Base-by-base conservation (phyloP, 306 rosid genomes). In the Lathyrus oleraceus region DNA sequence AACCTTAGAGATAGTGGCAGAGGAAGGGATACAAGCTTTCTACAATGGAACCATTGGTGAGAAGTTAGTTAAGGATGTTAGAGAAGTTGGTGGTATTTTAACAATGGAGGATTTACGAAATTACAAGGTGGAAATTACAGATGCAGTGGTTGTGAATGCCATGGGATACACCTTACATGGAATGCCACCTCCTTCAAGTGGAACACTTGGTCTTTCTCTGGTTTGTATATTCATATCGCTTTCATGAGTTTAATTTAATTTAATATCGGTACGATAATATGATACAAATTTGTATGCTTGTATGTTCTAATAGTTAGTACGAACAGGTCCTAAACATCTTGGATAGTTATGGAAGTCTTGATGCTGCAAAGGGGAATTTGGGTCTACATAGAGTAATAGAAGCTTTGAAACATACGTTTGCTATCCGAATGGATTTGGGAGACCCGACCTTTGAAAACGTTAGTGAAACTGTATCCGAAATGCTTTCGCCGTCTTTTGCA, bases 111-210 rank as follows among this genome's bases (percentile, higher is more conserved):
- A 94, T 84, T 79, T 94, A 56, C 80, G 79, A 67, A 87, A 73
- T 70, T 94, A 94, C 86, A 85, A 72, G 53, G 89, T 87, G 69
- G 78, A 88, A 28, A 74, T 84, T 64, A 86, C 79, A 8, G 88
- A 87, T 74, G 86, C 97, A 71, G 19, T 78, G 84, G 70, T 85
- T 38, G 82, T 66, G 12, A 68, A 90, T 72, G 86, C 70, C 53
- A 79, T 79, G 92, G 96, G 94, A 62, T 85, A 87, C 81, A 85
- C 88, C 30, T 32, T 94, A 44, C 39, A 80, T 61, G 98, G 97
- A 83, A 94, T 94, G 97, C 97, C 97, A 4, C 97, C 94, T 67
- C 98, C 97, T 76, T 90, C 98, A 58, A 87, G 91, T 71, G 98
- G 98, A 81, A 93, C 96, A 9, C 82, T 93, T 0, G 89, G 87